Base-by-base conservation (phyloP, 2,329 filamentous ascomycete species). In the Fusarium pseudograminearum region DNA sequence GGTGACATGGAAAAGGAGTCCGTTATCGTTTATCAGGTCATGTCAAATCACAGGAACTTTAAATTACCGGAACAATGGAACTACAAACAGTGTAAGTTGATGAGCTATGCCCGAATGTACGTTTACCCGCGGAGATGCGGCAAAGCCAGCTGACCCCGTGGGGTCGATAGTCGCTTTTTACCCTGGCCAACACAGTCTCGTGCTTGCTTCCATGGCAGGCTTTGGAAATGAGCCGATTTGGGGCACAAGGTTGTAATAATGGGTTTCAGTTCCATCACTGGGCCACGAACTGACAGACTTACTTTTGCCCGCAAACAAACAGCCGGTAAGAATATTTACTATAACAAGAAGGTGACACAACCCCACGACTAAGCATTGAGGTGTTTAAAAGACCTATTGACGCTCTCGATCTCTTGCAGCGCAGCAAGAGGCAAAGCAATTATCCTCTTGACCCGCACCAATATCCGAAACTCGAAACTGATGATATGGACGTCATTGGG, bases 61-160 rank as follows among this genome's bases (percentile, higher is more conserved):
- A 66, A 47, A 54, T 20, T 16, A 14, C 7, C 28, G 24, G 31
- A 42, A 51, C 20, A 28, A 31, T 38, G 22, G 34, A 65, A 38
- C 28, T 54, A 53, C 33, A 26, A 38, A 42, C 24, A 26, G 34
- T 48, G 47, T 22, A 52, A 53, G 47, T 26, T 45, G 57, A 68
- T 38, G 34, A 38, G 53, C 61, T 50, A 51, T 56, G 62, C 52
- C 38, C 46, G 41, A 50, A 40, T 57, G 44, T 54, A 65, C 59
- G 50, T 59, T 57, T 65, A 64, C 53, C 60, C 58, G 65, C 55
- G 60, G 65, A 61, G 65, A 57, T 53, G 52, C 66, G 50, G 33
- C 36, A 50, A 62, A 44, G 40, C 52, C 53, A 48, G 46, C 50
- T 69, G 54, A 69, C 57, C 61, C 67, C 61, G 52, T 51, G 63